A percentile compares a stretch with the other conserved stretches of the same genome.
Conservation (phyloP, 2,329 filamentous ascomycete species). For the Fusarium sp. region DNA sequence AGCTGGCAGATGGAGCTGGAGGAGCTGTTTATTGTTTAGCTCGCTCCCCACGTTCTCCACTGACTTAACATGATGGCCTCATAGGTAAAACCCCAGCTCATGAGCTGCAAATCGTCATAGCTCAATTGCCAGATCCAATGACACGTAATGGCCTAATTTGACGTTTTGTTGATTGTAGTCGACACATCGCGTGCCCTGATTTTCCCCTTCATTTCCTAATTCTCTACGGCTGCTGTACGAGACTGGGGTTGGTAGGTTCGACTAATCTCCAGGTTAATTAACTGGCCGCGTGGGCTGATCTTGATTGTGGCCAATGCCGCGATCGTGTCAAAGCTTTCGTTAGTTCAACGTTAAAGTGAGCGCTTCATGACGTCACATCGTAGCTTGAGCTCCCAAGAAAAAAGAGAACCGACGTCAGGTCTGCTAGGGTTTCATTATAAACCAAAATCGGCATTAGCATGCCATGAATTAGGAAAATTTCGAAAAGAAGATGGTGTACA, state of each 20-base stretch:
- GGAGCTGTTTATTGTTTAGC: background rate
- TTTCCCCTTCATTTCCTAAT: background rate
- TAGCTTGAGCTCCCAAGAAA: background rate
- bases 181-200: slow-evolving; percentile 20
- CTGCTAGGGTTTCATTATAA: background rate
- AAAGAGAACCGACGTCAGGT: slow-evolving; percentile 26
- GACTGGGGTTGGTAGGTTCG: background rate
- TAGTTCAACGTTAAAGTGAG: slow-evolving; percentile 28
- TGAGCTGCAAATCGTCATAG: slow-evolving; percentile 27
- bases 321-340: slow-evolving; percentile 30
- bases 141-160: slow-evolving; percentile 32
- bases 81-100: slow-evolving; percentile 14
- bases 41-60: slow-evolving; percentile 29
- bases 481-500: slow-evolving; percentile 24
- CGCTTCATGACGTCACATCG: slow-evolving; percentile 40
- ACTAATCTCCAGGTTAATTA: slow-evolving; percentile 2
- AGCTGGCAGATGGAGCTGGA: slow-evolving; percentile 9
- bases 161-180: slow-evolving; percentile 4
- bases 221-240: background rate
- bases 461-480: slow-evolving; percentile 27
- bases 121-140: slow-evolving; percentile 5
- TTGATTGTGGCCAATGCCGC: slow-evolving; percentile 25
- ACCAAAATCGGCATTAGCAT: slow-evolving; percentile 24
- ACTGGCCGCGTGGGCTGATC: slow-evolving; percentile 23
- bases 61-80: slow-evolving; percentile 29